Conservation (phyloP, 768 basidiomycete species). For the Agrocybe pediades region DNA sequence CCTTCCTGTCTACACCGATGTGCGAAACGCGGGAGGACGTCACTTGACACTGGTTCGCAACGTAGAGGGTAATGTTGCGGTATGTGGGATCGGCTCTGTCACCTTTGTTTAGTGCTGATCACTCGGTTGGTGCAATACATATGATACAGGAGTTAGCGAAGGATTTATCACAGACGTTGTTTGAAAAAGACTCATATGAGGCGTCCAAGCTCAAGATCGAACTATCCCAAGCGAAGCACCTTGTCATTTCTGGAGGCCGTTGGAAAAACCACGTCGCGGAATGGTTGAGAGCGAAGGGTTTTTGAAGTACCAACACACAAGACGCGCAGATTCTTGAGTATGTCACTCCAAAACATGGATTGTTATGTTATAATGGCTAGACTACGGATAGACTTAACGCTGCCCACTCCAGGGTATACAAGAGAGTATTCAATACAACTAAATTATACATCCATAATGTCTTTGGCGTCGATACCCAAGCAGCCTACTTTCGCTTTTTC, state of each 20-base stretch:
- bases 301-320: constrained; percentile 34
- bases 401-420: not conserved
- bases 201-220: constrained; percentile 51
- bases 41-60: constrained; percentile 64
- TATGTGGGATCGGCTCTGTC: constrained; percentile 36
- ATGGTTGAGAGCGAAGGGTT: constrained; percentile 68
- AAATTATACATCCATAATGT: constrained; percentile 10
- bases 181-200: constrained; percentile 45
- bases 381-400: not conserved
- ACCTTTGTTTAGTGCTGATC: not conserved
- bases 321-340: not conserved
- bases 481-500: constrained; percentile 64
- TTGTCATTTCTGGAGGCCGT: constrained; percentile 61
- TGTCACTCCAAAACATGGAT: not conserved
- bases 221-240: constrained; percentile 48
- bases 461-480: constrained; percentile 54
- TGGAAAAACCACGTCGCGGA: constrained; percentile 63
- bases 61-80: constrained; percentile 63
- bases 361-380: not conserved
- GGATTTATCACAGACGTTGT: constrained; percentile 56
- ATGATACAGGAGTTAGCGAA: constrained; percentile 55
- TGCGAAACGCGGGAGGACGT: constrained; percentile 66
- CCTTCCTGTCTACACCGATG: constrained; percentile 76
- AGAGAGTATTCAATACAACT: not conserved
- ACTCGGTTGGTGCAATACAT: not conserved